Conservation (phyloP, 305 asterid species). For the Fraxinus paxiana region DNA sequence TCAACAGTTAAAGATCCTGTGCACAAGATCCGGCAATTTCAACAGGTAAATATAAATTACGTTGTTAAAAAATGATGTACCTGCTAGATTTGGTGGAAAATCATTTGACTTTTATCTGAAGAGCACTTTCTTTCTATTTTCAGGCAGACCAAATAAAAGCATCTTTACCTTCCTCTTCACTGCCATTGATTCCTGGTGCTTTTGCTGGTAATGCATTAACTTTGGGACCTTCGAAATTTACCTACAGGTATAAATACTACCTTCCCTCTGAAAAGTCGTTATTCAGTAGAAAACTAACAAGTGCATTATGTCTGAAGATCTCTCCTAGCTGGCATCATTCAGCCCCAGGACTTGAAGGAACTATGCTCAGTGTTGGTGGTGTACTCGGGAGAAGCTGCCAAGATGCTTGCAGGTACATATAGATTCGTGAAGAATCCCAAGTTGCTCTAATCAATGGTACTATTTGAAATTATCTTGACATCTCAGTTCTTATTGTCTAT, state of each 20-base stretch:
- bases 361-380: constrained; percentile 91
- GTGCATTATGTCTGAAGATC: constrained; percentile 54
- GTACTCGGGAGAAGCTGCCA: constrained; percentile 86
- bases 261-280: constrained; percentile 11
- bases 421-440: constrained; percentile 9
- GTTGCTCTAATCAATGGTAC: background rate
- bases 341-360: constrained; percentile 87
- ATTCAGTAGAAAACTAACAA: constrained; percentile 36
- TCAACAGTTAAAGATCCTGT: constrained; percentile 19
- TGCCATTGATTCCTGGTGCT: constrained; percentile 51
- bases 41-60: background rate
- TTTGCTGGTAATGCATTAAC: constrained; percentile 53
- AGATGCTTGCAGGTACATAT: constrained; percentile 71
- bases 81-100: background rate
- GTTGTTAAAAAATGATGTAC: background rate
- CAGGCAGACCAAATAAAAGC: constrained; percentile 68
- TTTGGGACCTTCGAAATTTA: constrained; percentile 76
- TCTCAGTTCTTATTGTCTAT: background rate
- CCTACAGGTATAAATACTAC: constrained; percentile 62
- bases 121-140: constrained; percentile 10
- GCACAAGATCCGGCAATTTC: constrained; percentile 15
- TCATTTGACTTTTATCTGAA: constrained; percentile 9
- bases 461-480: background rate
- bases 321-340: constrained; percentile 89
- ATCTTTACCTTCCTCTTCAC: constrained; percentile 50